Evolutionary conservation across 148 eudicot genomes (phyloP), one percentile per base, ranked within the genome.

Genomic region (Chenopodium quinoa): DNA sequence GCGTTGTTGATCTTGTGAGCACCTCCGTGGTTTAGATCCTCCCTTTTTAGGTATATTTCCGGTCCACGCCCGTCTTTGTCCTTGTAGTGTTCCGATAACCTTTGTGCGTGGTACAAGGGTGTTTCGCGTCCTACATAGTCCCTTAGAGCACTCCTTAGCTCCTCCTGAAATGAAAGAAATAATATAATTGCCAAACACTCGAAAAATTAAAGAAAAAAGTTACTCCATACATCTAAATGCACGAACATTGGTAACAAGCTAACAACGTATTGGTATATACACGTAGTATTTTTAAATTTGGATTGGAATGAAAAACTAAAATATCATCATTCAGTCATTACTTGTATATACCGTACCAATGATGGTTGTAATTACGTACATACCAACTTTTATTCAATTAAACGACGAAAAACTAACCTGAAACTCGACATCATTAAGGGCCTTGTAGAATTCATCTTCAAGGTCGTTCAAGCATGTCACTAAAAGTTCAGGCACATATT

Each of bases 1-100:
- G 98, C 94, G 58, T 93, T 95, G 82, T 95, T 95, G 50, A 95
- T 92, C 84, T 92, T 93, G 85, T 95, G 96, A 20, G 96, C 88
- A 11, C 98, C 98, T 1, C 90, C 85, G 64, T 95, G 92, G 83
- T 88, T 91, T 2, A 95, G 91, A 86, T 93, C 98, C 71, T 95
- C 98, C 76, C 98, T 91, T 81, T 95, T 93, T 0, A 95, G 80
- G 74, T 91, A 95, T 54, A 95, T 93, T 2, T 83, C 88, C 10
- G 93, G 93, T 20, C 98, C 97, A 64, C 56, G 56, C 4, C 98
- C 93, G 0, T 46, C 19, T 12, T 29, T 46, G 58, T 86, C 82
- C 80, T 88, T 93, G 89, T 95, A 90, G 79, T 90, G 75, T 48
- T 90, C 78, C 4, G 93, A 93, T 4, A 95, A 89, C 65, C 92